These are phyloP conservation scores for Vitellaria paradoxa DNA, from an alignment of 179 eudicot species.

Conservation along the genomic window DNA sequence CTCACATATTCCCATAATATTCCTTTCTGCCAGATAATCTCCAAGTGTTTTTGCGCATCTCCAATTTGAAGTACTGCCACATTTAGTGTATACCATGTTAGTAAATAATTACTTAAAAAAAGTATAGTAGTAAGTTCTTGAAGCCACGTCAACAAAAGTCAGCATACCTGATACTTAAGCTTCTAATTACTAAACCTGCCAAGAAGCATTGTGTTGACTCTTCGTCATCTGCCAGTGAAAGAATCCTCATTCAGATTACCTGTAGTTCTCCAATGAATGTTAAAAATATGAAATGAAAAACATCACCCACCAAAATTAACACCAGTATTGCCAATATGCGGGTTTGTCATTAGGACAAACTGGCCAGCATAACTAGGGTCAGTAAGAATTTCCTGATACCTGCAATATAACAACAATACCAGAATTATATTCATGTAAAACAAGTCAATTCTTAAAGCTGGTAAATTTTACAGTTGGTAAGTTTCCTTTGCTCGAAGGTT, in stretches of 20 bases:
- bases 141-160: background rate
- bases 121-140: background rate
- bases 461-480: background rate
- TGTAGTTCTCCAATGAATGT: conserved; percentile 10
- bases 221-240: conserved; percentile 70
- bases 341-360: conserved; percentile 96
- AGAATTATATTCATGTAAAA: background rate
- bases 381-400: conserved; percentile 96
- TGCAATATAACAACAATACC: conserved; percentile 22
- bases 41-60: conserved; percentile 78
- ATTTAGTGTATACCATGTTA: background rate
- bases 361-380: conserved; percentile 99
- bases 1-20: conserved; percentile 98
- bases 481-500: background rate
- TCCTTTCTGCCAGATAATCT: conserved; percentile 76
- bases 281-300: background rate
- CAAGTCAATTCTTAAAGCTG: background rate
- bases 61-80: conserved; percentile 83
- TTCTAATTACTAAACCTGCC: conserved; percentile 85
- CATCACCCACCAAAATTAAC: conserved; percentile 75
- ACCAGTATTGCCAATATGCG: conserved; percentile 97
- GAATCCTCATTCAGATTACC: conserved; percentile 10
- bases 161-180: conserved; percentile 82
- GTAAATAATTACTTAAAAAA: background rate
- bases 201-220: conserved; percentile 90